Conservation (phyloP, 2,329 filamentous ascomycete species). For the Alternaria longipes region DNA sequence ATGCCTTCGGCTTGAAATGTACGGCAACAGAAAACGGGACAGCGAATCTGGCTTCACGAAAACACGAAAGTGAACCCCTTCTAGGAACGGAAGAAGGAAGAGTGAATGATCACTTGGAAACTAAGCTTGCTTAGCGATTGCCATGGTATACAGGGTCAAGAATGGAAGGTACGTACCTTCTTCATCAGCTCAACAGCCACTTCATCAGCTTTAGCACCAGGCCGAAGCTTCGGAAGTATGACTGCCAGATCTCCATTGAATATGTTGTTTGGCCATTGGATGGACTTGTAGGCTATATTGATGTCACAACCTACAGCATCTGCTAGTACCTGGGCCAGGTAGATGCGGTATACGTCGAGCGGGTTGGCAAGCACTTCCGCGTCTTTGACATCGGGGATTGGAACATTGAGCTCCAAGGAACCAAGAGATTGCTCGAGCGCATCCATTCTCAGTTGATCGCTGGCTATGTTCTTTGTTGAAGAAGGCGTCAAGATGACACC, state of each 20-base stretch:
- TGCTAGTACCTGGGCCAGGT: conserved; percentile 34
- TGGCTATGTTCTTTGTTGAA: no score
- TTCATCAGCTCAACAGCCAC: conserved; percentile 30
- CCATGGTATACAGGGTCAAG: neutral
- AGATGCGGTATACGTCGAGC: conserved; percentile 37
- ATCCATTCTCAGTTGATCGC: conserved; percentile 7
- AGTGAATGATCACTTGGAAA: conserved; percentile 74
- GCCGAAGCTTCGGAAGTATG: conserved; percentile 38
- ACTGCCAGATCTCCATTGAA: conserved; percentile 42
- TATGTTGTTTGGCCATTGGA: conserved; percentile 45
- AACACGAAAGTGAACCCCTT: conserved; percentile 73
- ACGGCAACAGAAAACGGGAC: conserved; percentile 67
- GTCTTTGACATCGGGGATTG: neutral
- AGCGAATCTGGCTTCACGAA: conserved; percentile 70
- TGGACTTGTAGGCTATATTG: conserved; percentile 32
- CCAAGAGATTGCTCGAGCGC: conserved; percentile 14
- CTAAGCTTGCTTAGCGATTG: conserved; percentile 31
- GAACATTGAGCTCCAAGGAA: neutral
- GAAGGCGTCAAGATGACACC: no score
- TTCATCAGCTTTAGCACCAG: conserved; percentile 31
- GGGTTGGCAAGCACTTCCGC: conserved; percentile 31
- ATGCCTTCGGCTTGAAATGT: conserved; percentile 64
- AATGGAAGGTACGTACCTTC: conserved; percentile 29
- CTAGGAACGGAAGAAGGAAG: conserved; percentile 68
- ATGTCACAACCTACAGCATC: conserved; percentile 24